A percentile compares a stretch with the other conserved stretches of the same genome.
phyloP scores from a whole-genome alignment of 768 basidiomycete genomes.

The Tephrocybe sp. region DNA sequence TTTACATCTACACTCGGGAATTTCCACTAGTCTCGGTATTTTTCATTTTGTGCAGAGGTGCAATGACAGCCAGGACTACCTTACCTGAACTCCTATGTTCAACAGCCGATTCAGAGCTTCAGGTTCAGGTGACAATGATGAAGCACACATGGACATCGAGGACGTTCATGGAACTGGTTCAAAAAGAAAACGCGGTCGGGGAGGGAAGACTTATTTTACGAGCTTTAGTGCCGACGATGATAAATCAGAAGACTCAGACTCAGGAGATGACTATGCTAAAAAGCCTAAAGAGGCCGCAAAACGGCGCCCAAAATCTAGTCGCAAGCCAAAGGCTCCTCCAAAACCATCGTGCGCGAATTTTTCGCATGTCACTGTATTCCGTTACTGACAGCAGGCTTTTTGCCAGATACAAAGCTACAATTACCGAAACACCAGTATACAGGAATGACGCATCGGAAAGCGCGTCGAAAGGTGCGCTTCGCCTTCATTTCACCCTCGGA shows the following conservation, averaged over 20 bases:
- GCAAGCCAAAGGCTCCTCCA: constrained; percentile 5
- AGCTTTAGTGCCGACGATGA: too few species aligned
- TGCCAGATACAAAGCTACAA: background rate
- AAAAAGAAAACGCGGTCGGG: constrained; percentile 3
- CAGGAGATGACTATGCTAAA: too few species aligned
- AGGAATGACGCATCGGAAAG: background rate
- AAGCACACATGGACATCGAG: background rate
- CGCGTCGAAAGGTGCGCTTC: background rate
- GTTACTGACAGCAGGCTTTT: background rate
- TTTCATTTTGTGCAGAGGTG: too few species aligned
- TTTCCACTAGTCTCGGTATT: too few species aligned
- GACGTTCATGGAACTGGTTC: background rate
- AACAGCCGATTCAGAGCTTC: too few species aligned
- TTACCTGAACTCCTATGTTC: too few species aligned
- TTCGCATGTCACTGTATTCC: background rate
- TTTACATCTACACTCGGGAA: too few species aligned
- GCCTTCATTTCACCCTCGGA: background rate
- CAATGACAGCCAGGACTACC: too few species aligned
- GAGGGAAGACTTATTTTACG: too few species aligned
- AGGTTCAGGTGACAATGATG: too few species aligned
- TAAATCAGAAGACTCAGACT: too few species aligned
- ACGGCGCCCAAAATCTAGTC: background rate
- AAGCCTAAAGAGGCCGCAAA: too few species aligned
- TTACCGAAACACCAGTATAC: constrained; percentile 2
- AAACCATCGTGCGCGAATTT: constrained; percentile 3